These are phyloP conservation scores for Sordariomycetes sp. DNA, from an alignment of 2,329 filamentous ascomycete species.

Conservation along the genomic window DNA sequence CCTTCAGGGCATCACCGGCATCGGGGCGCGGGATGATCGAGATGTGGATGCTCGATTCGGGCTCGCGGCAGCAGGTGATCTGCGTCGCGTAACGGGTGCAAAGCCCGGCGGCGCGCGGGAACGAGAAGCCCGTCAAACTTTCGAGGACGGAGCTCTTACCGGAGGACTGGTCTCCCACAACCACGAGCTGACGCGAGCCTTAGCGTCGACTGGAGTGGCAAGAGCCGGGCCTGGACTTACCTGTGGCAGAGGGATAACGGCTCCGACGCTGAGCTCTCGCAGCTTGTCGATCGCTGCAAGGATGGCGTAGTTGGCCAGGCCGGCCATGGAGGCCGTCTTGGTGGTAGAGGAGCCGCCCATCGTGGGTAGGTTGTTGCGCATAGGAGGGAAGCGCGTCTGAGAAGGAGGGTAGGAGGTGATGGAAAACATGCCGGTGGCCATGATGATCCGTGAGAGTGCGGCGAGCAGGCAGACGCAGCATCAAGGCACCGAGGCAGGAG, in stretches of 20 bases:
- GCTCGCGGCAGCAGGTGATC: slow-evolving; percentile 20
- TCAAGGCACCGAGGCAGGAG: no score
- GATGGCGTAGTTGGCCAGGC: slow-evolving; percentile 17
- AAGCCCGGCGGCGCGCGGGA: slow-evolving; percentile 10
- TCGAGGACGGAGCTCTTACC: slow-evolving; percentile 13
- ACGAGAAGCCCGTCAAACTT: slow-evolving; percentile 11
- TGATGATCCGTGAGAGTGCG: no score
- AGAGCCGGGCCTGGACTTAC: neutral
- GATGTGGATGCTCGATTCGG: slow-evolving; percentile 17
- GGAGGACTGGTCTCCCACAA: slow-evolving; percentile 12
- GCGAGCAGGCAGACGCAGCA: no score
- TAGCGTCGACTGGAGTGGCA: neutral
- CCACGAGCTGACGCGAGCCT: slow-evolving; percentile 9
- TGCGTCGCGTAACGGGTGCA: slow-evolving; percentile 12
- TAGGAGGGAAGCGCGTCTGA: no score
- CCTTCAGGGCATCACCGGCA: slow-evolving; percentile 6
- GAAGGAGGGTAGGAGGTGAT: no score
- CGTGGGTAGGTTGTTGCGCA: no score
- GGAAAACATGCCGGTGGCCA: no score
- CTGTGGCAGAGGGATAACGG: neutral
- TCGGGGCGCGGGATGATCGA: slow-evolving; percentile 23
- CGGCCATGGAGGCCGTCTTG: neutral
- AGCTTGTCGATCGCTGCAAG: slow-evolving; percentile 29
- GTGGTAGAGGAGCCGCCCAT: neutral
- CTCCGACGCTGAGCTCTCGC: slow-evolving; percentile 11